Conservation (phyloP, 1,284 basidiomycete species). For the Ceratobasidium papillatum region DNA sequence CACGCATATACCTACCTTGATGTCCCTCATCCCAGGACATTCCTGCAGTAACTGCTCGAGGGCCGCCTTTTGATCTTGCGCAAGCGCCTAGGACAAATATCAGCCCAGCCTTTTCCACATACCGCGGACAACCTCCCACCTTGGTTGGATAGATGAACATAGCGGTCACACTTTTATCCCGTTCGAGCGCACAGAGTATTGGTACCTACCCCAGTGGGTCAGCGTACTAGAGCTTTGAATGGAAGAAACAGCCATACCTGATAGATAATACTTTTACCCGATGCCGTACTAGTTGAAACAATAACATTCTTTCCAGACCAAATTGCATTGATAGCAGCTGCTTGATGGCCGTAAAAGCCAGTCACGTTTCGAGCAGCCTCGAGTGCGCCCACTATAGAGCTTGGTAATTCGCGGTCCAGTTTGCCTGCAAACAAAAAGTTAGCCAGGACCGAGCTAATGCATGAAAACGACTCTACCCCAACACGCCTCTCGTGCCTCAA, state of each 20-base stretch:
- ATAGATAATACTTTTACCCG: slow-evolving; percentile 92
- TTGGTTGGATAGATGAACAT: slow-evolving; percentile 93
- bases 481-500: slow-evolving; percentile 62
- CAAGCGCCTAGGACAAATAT: slow-evolving; percentile 68
- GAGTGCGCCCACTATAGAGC: slow-evolving; percentile 67
- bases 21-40: slow-evolving; percentile 69
- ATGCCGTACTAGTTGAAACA: slow-evolving; percentile 90
- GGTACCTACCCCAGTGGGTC: slow-evolving; percentile 64
- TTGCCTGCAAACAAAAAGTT: slow-evolving; percentile 53
- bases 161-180: slow-evolving; percentile 70
- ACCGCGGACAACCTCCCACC: slow-evolving; percentile 52
- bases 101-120: neutral
- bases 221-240: neutral
- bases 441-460: neutral
- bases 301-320: slow-evolving; percentile 75
- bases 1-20: slow-evolving; percentile 61
- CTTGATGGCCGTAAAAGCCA: slow-evolving; percentile 81
- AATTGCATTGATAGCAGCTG: slow-evolving; percentile 76
- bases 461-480: slow-evolving; percentile 56
- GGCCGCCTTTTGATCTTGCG: slow-evolving; percentile 84
- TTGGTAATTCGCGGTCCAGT: slow-evolving; percentile 67
- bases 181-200: slow-evolving; percentile 72
- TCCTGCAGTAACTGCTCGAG: slow-evolving; percentile 71
- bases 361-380: slow-evolving; percentile 69
- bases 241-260: slow-evolving; percentile 59